phyloP scores from a whole-genome alignment of 2,329 filamentous ascomycete genomes.

The Coniochaeta pulveracea region DNA sequence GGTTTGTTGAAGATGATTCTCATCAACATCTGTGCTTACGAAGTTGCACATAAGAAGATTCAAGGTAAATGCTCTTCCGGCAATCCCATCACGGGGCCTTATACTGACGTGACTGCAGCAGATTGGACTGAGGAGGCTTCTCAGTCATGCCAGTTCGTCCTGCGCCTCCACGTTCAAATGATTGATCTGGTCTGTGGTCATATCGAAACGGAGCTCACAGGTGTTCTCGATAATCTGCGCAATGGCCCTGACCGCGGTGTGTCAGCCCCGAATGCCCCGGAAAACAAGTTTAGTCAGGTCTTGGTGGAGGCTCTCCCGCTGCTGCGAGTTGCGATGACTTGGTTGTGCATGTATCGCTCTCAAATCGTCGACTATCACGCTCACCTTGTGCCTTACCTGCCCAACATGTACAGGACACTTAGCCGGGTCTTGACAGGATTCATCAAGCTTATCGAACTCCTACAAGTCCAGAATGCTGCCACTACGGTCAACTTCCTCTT shows the following conservation, averaged over 20 bases:
- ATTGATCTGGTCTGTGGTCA: slow-evolving; percentile 62
- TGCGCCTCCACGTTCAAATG: slow-evolving; percentile 69
- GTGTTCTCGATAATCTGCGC: slow-evolving; percentile 21
- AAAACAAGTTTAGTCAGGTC: slow-evolving; percentile 21
- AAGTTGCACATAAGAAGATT: slow-evolving; percentile 53
- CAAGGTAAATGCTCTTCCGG: slow-evolving; percentile 31
- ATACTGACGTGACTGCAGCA: slow-evolving; percentile 13
- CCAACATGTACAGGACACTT: slow-evolving; percentile 33
- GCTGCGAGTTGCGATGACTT: slow-evolving; percentile 41
- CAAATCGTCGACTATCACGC: slow-evolving; percentile 34
- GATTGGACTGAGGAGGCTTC: slow-evolving; percentile 33
- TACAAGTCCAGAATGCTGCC: slow-evolving; percentile 23
- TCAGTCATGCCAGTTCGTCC: slow-evolving; percentile 50
- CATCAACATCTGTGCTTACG: slow-evolving; percentile 77
- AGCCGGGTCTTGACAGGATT: slow-evolving; percentile 33
- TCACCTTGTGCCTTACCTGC: slow-evolving; percentile 31
- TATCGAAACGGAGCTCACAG: slow-evolving; percentile 58
- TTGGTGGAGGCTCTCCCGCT: slow-evolving; percentile 36
- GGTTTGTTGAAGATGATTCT: slow-evolving; percentile 66
- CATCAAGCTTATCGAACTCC: slow-evolving; percentile 33
- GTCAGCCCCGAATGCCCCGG: slow-evolving; percentile 27
- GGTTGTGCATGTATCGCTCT: slow-evolving; percentile 34
- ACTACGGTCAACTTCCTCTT: slow-evolving; percentile 35
- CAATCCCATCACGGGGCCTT: slow-evolving; percentile 4
- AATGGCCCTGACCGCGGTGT: too few relatives aligned